Percentiles rank a stretch among this genome's conserved stretches.
These are phyloP conservation scores for Lasiodiplodia sp. DNA, from an alignment of 2,329 filamentous ascomycete genomes.

Conservation along the genomic window DNA sequence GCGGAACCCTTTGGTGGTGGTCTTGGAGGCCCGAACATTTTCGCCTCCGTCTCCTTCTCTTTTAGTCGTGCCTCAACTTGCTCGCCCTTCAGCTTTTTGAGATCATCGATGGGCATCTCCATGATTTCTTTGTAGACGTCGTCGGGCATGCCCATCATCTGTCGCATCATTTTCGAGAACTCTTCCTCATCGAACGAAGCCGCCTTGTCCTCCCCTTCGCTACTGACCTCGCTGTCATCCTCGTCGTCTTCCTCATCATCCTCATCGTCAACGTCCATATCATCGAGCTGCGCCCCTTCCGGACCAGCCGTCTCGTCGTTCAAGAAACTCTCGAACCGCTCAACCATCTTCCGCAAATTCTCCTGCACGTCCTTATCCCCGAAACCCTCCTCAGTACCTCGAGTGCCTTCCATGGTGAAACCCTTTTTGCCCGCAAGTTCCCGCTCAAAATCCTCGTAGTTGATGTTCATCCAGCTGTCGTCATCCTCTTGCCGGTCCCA, in stretches of 20 bases:
- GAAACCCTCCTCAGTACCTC: slow-evolving; percentile 1
- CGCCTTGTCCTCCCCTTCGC: slow-evolving; percentile 74
- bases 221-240: slow-evolving; percentile 49
- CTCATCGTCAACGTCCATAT: slow-evolving; percentile 72
- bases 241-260: slow-evolving; percentile 53
- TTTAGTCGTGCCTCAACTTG: slow-evolving; percentile 6
- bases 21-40: slow-evolving; percentile 26
- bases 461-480: slow-evolving; percentile 91
- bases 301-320: slow-evolving; percentile 82
- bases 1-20: slow-evolving; percentile 33
- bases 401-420: not conserved
- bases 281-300: slow-evolving; percentile 75
- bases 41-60: slow-evolving; percentile 26
- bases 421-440: slow-evolving; percentile 67
- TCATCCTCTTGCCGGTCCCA: slow-evolving; percentile 81
- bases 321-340: slow-evolving; percentile 89
- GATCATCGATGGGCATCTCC: slow-evolving; percentile 33
- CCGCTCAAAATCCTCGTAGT: slow-evolving; percentile 85
- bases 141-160: slow-evolving; percentile 78
- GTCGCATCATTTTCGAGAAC: slow-evolving; percentile 86
- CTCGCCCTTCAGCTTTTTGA: slow-evolving; percentile 14
- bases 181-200: slow-evolving; percentile 84
- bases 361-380: slow-evolving; percentile 73
- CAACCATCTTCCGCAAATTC: slow-evolving; percentile 88
- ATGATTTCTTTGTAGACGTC: slow-evolving; percentile 42